Evolutionary conservation across 176 grass and related monocot genomes (phyloP).

Genomic region (Carex littledalei): DNA sequence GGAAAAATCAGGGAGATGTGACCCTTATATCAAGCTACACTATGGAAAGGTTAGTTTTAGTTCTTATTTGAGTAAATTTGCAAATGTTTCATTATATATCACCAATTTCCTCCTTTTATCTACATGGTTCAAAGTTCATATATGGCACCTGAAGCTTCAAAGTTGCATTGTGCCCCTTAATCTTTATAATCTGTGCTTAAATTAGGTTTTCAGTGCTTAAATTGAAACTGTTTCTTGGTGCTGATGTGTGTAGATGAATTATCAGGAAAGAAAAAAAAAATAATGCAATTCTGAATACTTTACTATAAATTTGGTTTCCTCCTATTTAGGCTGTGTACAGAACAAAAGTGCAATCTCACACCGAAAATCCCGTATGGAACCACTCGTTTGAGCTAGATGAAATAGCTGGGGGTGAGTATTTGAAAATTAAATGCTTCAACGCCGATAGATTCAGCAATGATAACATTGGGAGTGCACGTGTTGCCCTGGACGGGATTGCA

Average conservation of each 20-base stretch:
- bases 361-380: conserved; percentile 62
- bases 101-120: neutral
- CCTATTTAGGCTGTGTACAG: conserved; percentile 54
- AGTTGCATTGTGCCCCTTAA: neutral
- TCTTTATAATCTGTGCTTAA: neutral
- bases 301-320: neutral
- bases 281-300: neutral
- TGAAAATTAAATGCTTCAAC: conserved; percentile 83
- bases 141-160: neutral
- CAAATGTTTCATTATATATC: neutral
- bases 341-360: conserved; percentile 65
- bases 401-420: conserved; percentile 72
- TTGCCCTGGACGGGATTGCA: conserved; percentile 73
- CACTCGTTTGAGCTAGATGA: conserved; percentile 90
- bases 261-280: neutral
- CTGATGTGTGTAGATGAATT: neutral
- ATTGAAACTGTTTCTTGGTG: neutral
- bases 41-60: conserved; percentile 73
- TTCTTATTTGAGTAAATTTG: neutral
- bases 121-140: neutral
- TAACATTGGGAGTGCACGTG: conserved; percentile 77
- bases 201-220: too few species aligned
- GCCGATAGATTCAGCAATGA: conserved; percentile 79
- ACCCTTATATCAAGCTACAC: conserved; percentile 84
- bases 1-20: conserved; percentile 76